These are phyloP conservation scores for Aplosporella prunicola DNA, from an alignment of 2,329 filamentous ascomycete species.

Conservation along the genomic window DNA sequence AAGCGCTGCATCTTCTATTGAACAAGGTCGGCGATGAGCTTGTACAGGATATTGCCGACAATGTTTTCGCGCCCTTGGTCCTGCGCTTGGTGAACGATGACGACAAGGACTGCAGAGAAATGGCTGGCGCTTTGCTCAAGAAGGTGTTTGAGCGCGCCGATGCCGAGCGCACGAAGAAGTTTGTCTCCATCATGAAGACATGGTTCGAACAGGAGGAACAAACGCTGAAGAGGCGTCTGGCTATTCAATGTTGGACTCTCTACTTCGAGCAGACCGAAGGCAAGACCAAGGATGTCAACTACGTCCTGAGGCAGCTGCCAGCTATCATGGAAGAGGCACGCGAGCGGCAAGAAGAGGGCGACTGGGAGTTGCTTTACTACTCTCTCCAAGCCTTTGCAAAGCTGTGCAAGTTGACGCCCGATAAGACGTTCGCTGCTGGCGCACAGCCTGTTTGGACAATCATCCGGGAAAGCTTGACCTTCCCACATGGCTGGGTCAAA, in stretches of 20 bases:
- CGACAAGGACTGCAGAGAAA: constrained; percentile 71
- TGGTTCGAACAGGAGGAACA: constrained; percentile 75
- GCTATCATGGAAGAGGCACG: constrained; percentile 44
- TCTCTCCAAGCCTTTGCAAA: constrained; percentile 60
- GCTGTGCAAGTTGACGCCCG: constrained; percentile 57
- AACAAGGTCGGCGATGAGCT: constrained; percentile 75
- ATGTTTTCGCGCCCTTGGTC: constrained; percentile 78
- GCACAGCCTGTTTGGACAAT: constrained; percentile 61
- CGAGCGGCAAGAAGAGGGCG: constrained; percentile 43
- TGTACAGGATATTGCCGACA: constrained; percentile 69
- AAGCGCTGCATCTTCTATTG: constrained; percentile 77
- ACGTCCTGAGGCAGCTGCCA: constrained; percentile 44
- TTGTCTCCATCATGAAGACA: constrained; percentile 58
- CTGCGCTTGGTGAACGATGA: constrained; percentile 84
- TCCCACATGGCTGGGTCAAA: constrained; percentile 65
- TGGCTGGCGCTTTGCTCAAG: constrained; percentile 70
- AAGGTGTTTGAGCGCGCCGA: constrained; percentile 73
- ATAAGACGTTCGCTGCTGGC: constrained; percentile 50
- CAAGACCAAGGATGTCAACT: constrained; percentile 55
- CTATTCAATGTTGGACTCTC: constrained; percentile 70
- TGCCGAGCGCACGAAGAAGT: constrained; percentile 58
- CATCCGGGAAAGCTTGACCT: constrained; percentile 59
- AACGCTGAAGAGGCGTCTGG: constrained; percentile 58
- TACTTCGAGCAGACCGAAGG: constrained; percentile 64
- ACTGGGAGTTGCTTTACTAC: constrained; percentile 67